Conservation (phyloP, 768 basidiomycete genomes). For the Hericium alpestre region DNA sequence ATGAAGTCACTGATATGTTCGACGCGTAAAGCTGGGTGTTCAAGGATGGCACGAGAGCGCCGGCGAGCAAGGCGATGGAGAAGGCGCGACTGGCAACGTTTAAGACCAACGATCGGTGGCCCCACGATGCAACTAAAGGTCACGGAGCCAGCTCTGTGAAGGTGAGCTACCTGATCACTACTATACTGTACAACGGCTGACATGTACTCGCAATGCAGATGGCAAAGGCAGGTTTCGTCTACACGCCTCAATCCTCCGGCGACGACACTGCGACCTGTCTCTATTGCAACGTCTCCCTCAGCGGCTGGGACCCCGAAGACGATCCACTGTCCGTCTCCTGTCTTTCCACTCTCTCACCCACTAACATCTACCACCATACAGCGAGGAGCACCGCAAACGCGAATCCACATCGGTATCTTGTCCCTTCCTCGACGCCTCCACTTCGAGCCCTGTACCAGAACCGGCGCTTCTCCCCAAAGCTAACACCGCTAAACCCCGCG, state of each 20-base stretch:
- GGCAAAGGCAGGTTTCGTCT: slow-evolving; percentile 83
- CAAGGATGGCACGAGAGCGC: slow-evolving; percentile 49
- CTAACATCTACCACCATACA: slow-evolving; percentile 20
- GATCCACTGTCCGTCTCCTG: slow-evolving; percentile 69
- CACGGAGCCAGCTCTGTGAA: slow-evolving; percentile 67
- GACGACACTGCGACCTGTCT: slow-evolving; percentile 82
- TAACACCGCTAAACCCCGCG: slow-evolving; percentile 12
- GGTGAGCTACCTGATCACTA: slow-evolving; percentile 25
- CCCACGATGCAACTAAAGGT: slow-evolving; percentile 48
- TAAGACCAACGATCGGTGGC: slow-evolving; percentile 45
- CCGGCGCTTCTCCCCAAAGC: slow-evolving; percentile 15
- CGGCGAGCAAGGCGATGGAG: slow-evolving; percentile 58
- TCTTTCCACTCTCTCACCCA: background rate
- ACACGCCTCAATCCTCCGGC: slow-evolving; percentile 51
- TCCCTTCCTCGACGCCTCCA: slow-evolving; percentile 25
- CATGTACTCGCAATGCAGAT: slow-evolving; percentile 39
- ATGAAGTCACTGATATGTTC: background rate
- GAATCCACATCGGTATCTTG: slow-evolving; percentile 37
- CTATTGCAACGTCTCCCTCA: slow-evolving; percentile 70
- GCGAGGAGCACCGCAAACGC: slow-evolving; percentile 69
- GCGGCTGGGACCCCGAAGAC: slow-evolving; percentile 82
- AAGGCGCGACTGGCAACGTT: slow-evolving; percentile 65
- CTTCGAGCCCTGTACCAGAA: background rate
- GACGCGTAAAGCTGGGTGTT: slow-evolving; percentile 41
- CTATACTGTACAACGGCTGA: background rate